phyloP scores from a whole-genome alignment of 2,329 filamentous ascomycete genomes.

The Leptodontidium sp. region DNA sequence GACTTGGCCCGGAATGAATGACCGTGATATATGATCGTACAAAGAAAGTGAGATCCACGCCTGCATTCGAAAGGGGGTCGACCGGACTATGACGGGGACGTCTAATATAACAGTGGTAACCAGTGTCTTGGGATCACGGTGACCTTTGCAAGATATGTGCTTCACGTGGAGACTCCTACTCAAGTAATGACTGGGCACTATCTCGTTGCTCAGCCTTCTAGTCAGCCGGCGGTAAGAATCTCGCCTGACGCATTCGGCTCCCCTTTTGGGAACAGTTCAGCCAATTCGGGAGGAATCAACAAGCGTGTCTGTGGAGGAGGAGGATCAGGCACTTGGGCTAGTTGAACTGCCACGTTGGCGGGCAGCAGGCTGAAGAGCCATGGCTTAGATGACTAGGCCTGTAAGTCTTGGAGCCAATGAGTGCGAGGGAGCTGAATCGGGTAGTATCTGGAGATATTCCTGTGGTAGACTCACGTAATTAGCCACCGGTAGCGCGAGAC shows the following conservation, averaged over 20 bases:
- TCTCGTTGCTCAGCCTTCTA: conserved; percentile 25
- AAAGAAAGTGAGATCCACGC: conserved; percentile 19
- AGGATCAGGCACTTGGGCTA: conserved; percentile 14
- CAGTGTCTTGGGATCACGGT: conserved; percentile 12
- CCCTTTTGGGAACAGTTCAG: conserved; percentile 15
- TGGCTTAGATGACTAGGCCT: conserved; percentile 2
- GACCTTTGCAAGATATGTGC: background rate
- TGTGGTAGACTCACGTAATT: conserved; percentile 24
- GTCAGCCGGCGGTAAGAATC: conserved; percentile 31
- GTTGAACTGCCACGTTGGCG: conserved; percentile 24
- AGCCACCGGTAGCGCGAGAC: conserved; percentile 18
- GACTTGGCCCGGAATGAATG: conserved; percentile 15
- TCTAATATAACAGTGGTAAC: conserved; percentile 20
- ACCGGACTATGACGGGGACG: conserved; percentile 20
- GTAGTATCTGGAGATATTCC: conserved; percentile 4
- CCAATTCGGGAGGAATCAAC: conserved; percentile 19
- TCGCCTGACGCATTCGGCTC: conserved; percentile 19
- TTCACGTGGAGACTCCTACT: conserved; percentile 21
- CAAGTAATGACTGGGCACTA: background rate
- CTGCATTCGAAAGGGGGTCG: conserved; percentile 12
- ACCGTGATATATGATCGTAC: conserved; percentile 13
- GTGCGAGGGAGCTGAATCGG: conserved; percentile 13
- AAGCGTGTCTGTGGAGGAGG: conserved; percentile 1
- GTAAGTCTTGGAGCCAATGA: conserved; percentile 9
- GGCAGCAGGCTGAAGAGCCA: conserved; percentile 16